phyloP scores from a whole-genome alignment of 75 land plant genomes.

The Ceratopteris richardii region DNA sequence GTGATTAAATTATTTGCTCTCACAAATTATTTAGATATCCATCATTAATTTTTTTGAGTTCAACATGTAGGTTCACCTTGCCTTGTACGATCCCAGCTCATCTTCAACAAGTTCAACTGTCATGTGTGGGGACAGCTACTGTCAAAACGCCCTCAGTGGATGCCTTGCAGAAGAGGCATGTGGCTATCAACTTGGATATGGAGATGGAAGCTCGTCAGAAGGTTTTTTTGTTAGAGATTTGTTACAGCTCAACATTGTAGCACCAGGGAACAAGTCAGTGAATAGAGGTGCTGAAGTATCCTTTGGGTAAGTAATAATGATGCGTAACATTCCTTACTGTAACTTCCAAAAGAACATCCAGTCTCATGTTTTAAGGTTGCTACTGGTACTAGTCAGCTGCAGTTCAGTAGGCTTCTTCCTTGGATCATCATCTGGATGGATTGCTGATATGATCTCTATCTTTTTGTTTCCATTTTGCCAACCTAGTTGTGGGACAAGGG shows the following conservation, averaged over 20 bases:
- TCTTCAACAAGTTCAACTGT: conserved; percentile 36
- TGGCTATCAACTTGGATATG: conserved; percentile 45
- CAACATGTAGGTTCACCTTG: conserved; percentile 47
- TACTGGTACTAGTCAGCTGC: too few species aligned
- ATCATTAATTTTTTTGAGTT: too few species aligned
- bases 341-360: too few species aligned
- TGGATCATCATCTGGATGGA: too few species aligned
- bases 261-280: conserved; percentile 33
- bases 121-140: conserved; percentile 38
- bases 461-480: too few species aligned
- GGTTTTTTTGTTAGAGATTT: conserved; percentile 56
- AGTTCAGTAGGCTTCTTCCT: too few species aligned
- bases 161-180: conserved; percentile 35
- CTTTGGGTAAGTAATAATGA: conserved; percentile 72
- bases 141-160: conserved; percentile 14
- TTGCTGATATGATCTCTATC: too few species aligned
- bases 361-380: too few species aligned
- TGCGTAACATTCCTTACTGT: too few species aligned
- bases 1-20: too few species aligned
- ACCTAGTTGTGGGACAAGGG: conserved; percentile 54
- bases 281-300: conserved; percentile 28
- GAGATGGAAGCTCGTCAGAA: conserved; percentile 60
- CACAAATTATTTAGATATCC: too few species aligned
- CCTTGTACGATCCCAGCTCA: conserved; percentile 31
- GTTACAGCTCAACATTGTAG: conserved; percentile 31